Evolutionary conservation across 129 eudicot genomes (phyloP).

Genomic region (Lactuca sativa): DNA sequence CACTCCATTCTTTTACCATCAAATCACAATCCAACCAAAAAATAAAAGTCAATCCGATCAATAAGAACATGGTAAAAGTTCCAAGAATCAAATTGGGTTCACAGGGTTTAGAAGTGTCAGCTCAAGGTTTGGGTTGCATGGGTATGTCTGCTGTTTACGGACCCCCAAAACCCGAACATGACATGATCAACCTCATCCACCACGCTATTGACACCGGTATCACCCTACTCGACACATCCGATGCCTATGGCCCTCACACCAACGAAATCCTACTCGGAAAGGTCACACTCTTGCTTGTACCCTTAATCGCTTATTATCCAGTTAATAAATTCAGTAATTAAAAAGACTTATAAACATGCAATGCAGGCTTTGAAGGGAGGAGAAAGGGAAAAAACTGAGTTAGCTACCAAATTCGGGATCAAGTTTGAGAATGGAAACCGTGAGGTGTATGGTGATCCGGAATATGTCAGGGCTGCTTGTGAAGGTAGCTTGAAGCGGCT

Average conservation of each 20-base stretch:
- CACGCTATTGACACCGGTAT: slow-evolving; percentile 45
- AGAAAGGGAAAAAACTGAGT: slow-evolving; percentile 27
- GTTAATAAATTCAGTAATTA: no score
- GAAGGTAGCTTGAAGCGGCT: slow-evolving; percentile 50
- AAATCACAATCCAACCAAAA: no score
- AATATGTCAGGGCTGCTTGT: slow-evolving; percentile 37
- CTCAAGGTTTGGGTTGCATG: slow-evolving; percentile 48
- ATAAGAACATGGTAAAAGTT: slow-evolving; percentile 4
- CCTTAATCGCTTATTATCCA: no score
- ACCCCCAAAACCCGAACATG: slow-evolving; percentile 44
- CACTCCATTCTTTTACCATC: background rate
- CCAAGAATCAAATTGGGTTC: slow-evolving; percentile 41
- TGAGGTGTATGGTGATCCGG: slow-evolving; percentile 31
- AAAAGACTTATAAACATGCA: background rate
- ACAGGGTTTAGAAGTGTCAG: slow-evolving; percentile 45
- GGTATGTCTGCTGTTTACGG: slow-evolving; percentile 43
- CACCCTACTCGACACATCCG: slow-evolving; percentile 48
- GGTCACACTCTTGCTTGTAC: background rate
- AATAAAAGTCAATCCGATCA: no score
- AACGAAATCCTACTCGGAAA: slow-evolving; percentile 44
- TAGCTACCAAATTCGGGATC: slow-evolving; percentile 44
- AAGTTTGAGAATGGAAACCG: background rate
- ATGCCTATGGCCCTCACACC: slow-evolving; percentile 51
- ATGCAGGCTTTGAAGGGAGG: slow-evolving; percentile 38
- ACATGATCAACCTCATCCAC: slow-evolving; percentile 44